A percentile compares a stretch with the other conserved stretches of the same genome.
Evolutionary conservation across 345 rosid genomes (phyloP).

Genomic region (Eucalyptus guilfoylei): DNA sequence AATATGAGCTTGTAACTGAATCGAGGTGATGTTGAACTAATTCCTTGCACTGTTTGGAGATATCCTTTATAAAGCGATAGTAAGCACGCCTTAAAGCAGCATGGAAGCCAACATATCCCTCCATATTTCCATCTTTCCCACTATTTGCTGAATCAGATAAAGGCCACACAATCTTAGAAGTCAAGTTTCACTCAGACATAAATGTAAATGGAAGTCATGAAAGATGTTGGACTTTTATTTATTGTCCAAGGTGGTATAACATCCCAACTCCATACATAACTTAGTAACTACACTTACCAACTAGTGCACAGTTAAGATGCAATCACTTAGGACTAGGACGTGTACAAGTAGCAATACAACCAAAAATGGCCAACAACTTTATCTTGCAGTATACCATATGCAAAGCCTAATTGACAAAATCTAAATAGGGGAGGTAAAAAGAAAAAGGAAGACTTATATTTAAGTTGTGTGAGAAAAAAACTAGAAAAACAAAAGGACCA

Average conservation of each 20-base stretch:
- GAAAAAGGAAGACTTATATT: background rate
- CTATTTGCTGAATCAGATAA: constrained; percentile 41
- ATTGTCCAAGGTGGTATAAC: background rate
- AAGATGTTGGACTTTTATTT: background rate
- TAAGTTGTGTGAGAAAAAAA: background rate
- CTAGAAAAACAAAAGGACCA: background rate
- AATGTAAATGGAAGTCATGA: background rate
- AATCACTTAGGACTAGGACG: background rate
- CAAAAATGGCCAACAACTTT: background rate
- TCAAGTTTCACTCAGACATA: background rate
- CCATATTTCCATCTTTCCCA: constrained; percentile 57
- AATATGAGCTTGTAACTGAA: constrained; percentile 93
- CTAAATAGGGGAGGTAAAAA: background rate
- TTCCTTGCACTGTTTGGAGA: constrained; percentile 83
- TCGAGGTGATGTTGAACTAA: constrained; percentile 88
- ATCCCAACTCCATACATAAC: background rate
- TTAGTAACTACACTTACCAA: background rate
- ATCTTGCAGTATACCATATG: background rate
- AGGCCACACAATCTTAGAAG: background rate
- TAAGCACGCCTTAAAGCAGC: constrained; percentile 79
- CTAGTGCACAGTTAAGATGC: background rate
- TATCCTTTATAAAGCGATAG: constrained; percentile 58
- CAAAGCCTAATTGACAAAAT: background rate
- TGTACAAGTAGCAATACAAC: background rate
- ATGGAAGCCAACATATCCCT: constrained; percentile 82